These are phyloP conservation scores for Amanita muscaria DNA, from an alignment of 768 basidiomycete species.

Conservation along the genomic window DNA sequence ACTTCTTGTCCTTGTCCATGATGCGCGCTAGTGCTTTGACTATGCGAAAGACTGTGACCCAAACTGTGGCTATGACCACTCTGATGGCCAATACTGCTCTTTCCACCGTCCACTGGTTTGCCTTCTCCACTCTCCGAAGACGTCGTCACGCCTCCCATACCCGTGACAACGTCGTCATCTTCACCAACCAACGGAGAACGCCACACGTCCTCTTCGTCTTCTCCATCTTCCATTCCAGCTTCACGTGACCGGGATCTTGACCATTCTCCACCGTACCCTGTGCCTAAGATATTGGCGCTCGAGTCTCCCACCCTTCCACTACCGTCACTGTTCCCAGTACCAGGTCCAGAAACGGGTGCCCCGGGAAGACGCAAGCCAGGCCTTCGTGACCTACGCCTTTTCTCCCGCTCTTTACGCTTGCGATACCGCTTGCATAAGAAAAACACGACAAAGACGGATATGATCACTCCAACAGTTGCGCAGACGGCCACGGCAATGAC, in stretches of 20 bases:
- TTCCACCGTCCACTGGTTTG: not conserved
- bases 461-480: conserved; percentile 19
- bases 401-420: conserved; percentile 11
- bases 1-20: no score
- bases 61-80: no score
- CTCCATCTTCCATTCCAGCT: conserved; percentile 3
- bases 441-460: conserved; percentile 23
- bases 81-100: conserved; percentile 5
- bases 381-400: conserved; percentile 9
- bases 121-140: not conserved
- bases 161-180: conserved; percentile 6
- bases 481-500: conserved; percentile 30
- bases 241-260: not conserved
- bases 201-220: conserved; percentile 17
- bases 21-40: no score
- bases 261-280: not conserved
- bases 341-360: no score
- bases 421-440: conserved; percentile 23
- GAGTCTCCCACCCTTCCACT: no score
- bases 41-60: no score
- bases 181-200: conserved; percentile 26
- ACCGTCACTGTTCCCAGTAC: no score
- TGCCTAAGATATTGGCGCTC: not conserved
- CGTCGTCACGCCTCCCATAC: not conserved
- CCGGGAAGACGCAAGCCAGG: conserved; percentile 9